Base-by-base conservation (phyloP, 2,329 filamentous ascomycete species). In the Hymenoscyphus fructigenus region DNA sequence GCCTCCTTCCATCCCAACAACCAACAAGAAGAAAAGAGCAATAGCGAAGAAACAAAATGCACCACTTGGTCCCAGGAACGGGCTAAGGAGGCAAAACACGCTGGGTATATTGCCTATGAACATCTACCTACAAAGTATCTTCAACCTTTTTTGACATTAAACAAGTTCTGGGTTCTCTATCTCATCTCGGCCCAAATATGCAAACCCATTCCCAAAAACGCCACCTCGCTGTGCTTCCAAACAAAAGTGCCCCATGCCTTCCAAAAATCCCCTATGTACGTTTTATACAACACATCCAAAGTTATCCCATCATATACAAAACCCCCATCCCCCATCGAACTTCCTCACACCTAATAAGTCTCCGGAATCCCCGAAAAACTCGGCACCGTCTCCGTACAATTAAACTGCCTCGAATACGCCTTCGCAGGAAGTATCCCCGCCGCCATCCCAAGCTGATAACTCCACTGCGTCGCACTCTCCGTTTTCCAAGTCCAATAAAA, bases 401-500 rank as follows among this genome's bases (percentile, higher is more conserved):
- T 86, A 72, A 92, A 94, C n/a, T 82, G 80, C 38, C 88, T 83
- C 26, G 86, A 79, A 75, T 90, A 92, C 0, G 91, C 89, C 79
- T 91, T 89, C 47, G 80, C 76, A 1, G 95, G 95, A 79, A 99
- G 77, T 58, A 94, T 92, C 0, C 92, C 92, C 1, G 90, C 90
- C 61, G 84, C 84, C 68, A 93, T 81, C 0, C 92, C 93, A 68
- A 88, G 83, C 78, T 93, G 88, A 81, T 95, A 97, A 76, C 93
- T 97, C 95, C 95, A 99, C 79, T 97, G 92, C 66, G 88, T 83
- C 59, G 91, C 88, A 69, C 79, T 83, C 81, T 98, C 94, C 34
- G 94, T 97, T 79, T 93, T 87, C 94, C 95, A 96, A 38, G 93
- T 98, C 95, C 95, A 99, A 79, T 99, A 99, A 80, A 96, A 97